Evolutionary conservation across 371 early-diverging fungal genomes (phyloP), one percentile per base, ranked within the genome.

Genomic region (Sporodiniella umbellata): DNA sequence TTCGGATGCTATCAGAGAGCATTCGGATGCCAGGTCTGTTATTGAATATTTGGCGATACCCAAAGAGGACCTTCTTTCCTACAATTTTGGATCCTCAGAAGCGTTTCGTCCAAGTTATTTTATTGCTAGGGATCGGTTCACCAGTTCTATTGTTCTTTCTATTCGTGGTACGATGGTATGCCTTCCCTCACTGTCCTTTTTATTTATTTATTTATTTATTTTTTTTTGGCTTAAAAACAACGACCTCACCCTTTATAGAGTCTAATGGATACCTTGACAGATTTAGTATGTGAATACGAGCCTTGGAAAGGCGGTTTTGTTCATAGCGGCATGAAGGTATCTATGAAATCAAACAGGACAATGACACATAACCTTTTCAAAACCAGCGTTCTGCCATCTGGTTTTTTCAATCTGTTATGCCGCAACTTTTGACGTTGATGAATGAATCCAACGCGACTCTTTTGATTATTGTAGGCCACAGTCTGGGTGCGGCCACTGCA

Each of bases 251-350:
- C 11, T 35, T n/a, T 35, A 11, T 64, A 86, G 87, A 93, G 89
- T 42, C 71, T 83, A 0, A 80, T 85, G 55, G 94, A 94, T 58
- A 83, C 91, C 2, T 58, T 94, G 48, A 93, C 94, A 0, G 94
- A 94, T 58, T 60, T 93, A 19, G 85, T 87, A 0, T 93, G 93
- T 48, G 92, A 93, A 57, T 93, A 93, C 52, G 81, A 84, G 42
- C 86, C 79, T 23, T 93, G 94, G 93, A 80, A 83, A 45, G 93
- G 91, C 28, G 93, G 93, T 1, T 71, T 92, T 14, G 87, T 91
- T 37, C 93, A 93, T 54, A 79, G 81, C 42, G 93, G 93, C 4
- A 87, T 92, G 78, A 79, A 86, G 51, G 73, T 58, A 54, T 53
- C 21, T 42, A 28, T 7, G 10, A 28, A 28, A 28, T 7, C 4